Conservation (phyloP, 805 yeast genomes). For the Myxozyma melibiosi region DNA sequence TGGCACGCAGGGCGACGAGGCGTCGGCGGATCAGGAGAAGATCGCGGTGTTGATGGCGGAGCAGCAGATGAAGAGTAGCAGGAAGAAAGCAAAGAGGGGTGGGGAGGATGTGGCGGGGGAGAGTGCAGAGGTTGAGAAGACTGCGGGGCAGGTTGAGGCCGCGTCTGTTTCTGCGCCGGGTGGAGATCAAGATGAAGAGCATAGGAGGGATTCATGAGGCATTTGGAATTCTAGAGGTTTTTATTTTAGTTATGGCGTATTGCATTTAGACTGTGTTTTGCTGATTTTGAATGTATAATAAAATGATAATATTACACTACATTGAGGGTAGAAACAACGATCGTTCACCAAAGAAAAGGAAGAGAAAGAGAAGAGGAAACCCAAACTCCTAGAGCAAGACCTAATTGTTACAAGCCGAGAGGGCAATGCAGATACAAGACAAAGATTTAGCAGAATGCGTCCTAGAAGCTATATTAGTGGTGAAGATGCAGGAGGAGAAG, state of each 20-base stretch:
- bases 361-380: too few species aligned
- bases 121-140: not conserved
- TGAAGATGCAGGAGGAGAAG: not conserved
- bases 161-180: too few species aligned
- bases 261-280: too few species aligned
- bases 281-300: too few species aligned
- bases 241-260: too few species aligned
- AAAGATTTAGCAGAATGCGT: constrained; percentile 4
- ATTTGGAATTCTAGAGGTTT: too few species aligned
- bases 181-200: too few species aligned
- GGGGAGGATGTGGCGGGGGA: not conserved
- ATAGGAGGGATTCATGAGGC: too few species aligned
- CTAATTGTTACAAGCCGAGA: not conserved
- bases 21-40: constrained; percentile 7
- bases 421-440: not conserved
- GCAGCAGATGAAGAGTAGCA: not conserved
- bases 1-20: constrained; percentile 37
- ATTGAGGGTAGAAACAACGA: too few species aligned
- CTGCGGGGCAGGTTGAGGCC: not conserved
- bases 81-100: not conserved
- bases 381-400: too few species aligned
- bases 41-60: constrained; percentile 4
- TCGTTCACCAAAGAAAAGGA: too few species aligned
- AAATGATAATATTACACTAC: too few species aligned
- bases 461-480: not conserved